phyloP scores from a whole-genome alignment of 352 stramenopile genomes.

The Phytophthora hibernalis region DNA sequence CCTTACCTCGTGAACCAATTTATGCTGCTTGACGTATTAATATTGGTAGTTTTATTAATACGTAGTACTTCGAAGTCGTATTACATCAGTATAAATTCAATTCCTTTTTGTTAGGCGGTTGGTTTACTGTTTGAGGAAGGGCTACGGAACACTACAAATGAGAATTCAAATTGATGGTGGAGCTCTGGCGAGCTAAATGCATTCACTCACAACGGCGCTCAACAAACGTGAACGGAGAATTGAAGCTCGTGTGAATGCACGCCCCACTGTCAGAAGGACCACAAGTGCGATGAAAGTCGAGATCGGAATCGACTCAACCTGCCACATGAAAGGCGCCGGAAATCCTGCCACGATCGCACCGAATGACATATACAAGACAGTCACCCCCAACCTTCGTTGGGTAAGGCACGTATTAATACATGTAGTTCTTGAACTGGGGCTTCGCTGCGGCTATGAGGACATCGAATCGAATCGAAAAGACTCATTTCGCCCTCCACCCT shows the following conservation, averaged over 20 bases:
- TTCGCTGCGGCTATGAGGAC: neutral
- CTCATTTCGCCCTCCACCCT: constrained; percentile 20
- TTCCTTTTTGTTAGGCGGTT: no score
- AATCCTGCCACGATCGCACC: neutral
- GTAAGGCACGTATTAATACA: no score
- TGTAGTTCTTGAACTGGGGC: neutral
- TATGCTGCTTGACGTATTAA: no score
- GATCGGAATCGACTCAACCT: neutral
- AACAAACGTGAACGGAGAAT: neutral
- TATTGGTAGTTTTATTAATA: no score
- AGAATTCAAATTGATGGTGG: no score
- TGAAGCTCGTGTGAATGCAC: neutral
- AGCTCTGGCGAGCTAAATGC: no score
- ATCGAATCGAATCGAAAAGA: constrained; percentile 13
- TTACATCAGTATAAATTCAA: no score
- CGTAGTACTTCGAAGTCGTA: no score
- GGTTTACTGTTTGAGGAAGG: no score
- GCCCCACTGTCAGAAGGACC: neutral
- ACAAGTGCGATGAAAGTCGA: neutral
- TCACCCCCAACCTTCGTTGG: neutral
- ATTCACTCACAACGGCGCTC: no score
- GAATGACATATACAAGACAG: neutral
- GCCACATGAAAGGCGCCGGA: neutral
- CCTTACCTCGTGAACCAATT: no score
- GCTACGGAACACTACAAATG: no score